These are phyloP conservation scores for Durusdinium trenchii DNA, from an alignment of 73 alveolate genomes.

Conservation along the genomic window DNA sequence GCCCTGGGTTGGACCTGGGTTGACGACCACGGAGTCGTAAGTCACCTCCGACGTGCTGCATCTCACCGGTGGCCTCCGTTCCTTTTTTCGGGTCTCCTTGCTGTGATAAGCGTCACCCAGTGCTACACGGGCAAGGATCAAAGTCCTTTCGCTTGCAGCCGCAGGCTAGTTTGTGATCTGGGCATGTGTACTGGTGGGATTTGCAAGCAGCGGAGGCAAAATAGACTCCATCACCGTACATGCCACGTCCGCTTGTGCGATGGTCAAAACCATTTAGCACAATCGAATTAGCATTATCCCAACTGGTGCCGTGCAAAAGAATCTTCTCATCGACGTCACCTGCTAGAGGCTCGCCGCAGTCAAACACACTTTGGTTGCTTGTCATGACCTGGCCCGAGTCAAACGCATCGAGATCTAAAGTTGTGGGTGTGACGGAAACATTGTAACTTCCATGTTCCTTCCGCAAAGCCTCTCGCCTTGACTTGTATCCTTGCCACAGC, in stretches of 20 bases:
- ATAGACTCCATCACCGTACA: constrained; percentile 61
- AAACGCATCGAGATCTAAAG: not conserved
- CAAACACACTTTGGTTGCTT: not conserved
- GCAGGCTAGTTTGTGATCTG: not conserved
- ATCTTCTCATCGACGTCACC: constrained; percentile 58
- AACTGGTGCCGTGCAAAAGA: constrained; percentile 50
- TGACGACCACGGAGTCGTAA: constrained; percentile 14
- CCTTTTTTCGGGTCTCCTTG: not conserved
- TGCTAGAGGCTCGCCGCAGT: constrained; percentile 58
- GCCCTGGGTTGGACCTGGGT: constrained; percentile 23
- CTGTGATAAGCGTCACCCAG: constrained; percentile 35
- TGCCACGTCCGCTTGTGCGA: constrained; percentile 20
- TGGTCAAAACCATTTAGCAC: constrained; percentile 52
- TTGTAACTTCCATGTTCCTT: constrained; percentile 39
- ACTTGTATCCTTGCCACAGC: constrained; percentile 52
- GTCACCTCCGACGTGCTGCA: not conserved
- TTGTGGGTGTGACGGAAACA: not conserved
- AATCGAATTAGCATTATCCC: not conserved
- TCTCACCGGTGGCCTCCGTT: constrained; percentile 48
- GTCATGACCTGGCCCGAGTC: not conserved
- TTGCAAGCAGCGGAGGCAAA: constrained; percentile 49
- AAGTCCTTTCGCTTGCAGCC: constrained; percentile 38
- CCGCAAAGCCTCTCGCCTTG: constrained; percentile 45
- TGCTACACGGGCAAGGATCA: constrained; percentile 69
- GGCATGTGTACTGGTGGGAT: constrained; percentile 53